Evolutionary conservation across 352 stramenopile genomes (phyloP), one percentile per base, ranked within the genome.

Genomic region (Thalassiosira hispida): DNA sequence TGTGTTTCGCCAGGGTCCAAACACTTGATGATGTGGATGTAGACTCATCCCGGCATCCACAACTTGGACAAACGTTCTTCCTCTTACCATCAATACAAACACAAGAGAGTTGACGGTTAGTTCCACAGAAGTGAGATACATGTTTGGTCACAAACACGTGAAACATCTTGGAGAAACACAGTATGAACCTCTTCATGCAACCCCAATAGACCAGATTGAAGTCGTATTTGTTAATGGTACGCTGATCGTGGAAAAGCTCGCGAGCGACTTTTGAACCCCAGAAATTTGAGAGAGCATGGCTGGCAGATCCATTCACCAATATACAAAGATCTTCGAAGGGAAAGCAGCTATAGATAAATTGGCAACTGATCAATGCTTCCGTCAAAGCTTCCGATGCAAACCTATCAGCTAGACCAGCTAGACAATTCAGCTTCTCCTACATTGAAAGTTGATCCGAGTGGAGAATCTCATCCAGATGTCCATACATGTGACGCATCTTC

Each of bases 121-220:
- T 59, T 0, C 40, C 61, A 56, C 47, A 59, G 44, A 70, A 70
- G 42, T 70, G 61, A 40, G 40, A 59, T 1, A 57, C 61, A 2
- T 70, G 61, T 44, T 70, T 70, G 11, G 61, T 70, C 2, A 59
- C 29, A 14, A 18, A 70, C 1, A 70, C 42, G 1, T 25, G 14
- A 25, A 70, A 70, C 61, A 70, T 70, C n/a, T 59, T n/a, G 12
- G 61, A 44, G 25, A 70, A 70, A 1, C 1, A 16, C 14, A 8
- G 2, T 23, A 70, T 57, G 0, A 59, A 40, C 47, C 23, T 57
- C 1, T 56, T 44, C 61, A 70, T 70, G 7, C 40, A 3, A 16
- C 22, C n/a, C 61, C 29, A 70, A 16, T 56, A 56, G 1, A 59
- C 25, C 4, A 70, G 42, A 7, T 35, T 9, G n/a, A 70, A 70